These are phyloP conservation scores for Penicillium sp. DNA, from an alignment of 2,329 filamentous ascomycete genomes.

Conservation along the genomic window DNA sequence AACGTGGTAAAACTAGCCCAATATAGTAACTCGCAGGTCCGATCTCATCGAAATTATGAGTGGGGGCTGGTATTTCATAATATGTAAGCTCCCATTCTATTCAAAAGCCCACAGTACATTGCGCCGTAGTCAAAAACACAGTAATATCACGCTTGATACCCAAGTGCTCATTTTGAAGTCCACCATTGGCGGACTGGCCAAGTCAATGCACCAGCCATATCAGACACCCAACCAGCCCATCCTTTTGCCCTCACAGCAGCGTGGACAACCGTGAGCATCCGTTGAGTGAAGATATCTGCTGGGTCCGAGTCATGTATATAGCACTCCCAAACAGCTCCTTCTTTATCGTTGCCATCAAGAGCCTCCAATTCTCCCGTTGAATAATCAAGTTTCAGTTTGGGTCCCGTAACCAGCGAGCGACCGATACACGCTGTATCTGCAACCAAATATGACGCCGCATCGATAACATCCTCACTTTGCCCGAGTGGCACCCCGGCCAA, in stretches of 20 bases:
- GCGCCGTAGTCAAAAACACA: neutral
- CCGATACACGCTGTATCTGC: constrained; percentile 6
- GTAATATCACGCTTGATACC: neutral
- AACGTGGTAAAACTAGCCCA: no score
- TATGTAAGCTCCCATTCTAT: neutral
- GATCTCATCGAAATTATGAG: no score
- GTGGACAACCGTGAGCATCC: constrained; percentile 7
- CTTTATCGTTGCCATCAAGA: neutral
- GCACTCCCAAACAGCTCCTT: constrained; percentile 10
- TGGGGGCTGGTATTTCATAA: neutral
- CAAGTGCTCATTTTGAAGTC: neutral
- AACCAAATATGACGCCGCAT: constrained; percentile 11
- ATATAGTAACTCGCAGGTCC: no score
- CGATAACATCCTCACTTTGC: constrained; percentile 4
- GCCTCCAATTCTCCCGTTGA: constrained; percentile 1
- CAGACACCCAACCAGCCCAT: constrained; percentile 9
- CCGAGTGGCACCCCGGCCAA: constrained; percentile 6
- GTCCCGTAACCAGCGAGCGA: constrained; percentile 8
- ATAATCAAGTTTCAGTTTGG: constrained; percentile 3
- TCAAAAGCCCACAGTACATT: neutral
- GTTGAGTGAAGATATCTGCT: constrained; percentile 10
- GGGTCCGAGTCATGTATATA: constrained; percentile 11
- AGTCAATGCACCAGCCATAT: constrained; percentile 8
- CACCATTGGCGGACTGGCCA: constrained; percentile 10
- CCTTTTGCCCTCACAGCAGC: constrained; percentile 1